These are phyloP conservation scores for Boechera divaricarpa DNA, from an alignment of 345 rosid species.

Conservation along the genomic window DNA sequence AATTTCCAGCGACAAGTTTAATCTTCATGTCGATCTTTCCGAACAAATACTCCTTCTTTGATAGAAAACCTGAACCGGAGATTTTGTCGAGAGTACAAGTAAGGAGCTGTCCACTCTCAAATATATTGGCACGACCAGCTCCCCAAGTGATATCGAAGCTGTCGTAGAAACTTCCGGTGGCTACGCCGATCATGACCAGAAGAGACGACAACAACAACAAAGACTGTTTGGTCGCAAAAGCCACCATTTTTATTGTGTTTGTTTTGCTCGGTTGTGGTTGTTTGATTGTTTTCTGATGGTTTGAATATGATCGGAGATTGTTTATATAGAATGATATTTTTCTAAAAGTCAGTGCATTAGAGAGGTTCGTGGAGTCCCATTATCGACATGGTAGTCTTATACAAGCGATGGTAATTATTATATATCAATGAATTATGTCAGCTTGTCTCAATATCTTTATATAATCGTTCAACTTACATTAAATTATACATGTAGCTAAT, in stretches of 20 bases:
- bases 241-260: conserved; percentile 32
- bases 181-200: conserved; percentile 22
- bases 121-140: conserved; percentile 60
- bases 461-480: neutral
- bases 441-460: neutral
- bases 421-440: neutral
- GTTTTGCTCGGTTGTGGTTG: neutral
- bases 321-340: conserved; percentile 14
- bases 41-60: conserved; percentile 59
- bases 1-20: conserved; percentile 78
- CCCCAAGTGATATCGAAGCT: conserved; percentile 71
- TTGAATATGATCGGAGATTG: conserved; percentile 24
- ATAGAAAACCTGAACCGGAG: conserved; percentile 79
- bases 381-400: conserved; percentile 35
- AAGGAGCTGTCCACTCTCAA: conserved; percentile 57
- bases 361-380: conserved; percentile 39
- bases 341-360: conserved; percentile 1
- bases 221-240: conserved; percentile 31
- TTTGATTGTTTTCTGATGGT: conserved; percentile 3
- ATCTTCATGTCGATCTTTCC: conserved; percentile 75
- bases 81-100: conserved; percentile 65
- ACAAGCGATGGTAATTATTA: neutral
- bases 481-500: neutral
- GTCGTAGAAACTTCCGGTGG: conserved; percentile 51
- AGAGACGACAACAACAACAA: conserved; percentile 13